These are phyloP conservation scores for Phytopythium vexans DNA, from an alignment of 352 stramenopile genomes.

Conservation along the genomic window DNA sequence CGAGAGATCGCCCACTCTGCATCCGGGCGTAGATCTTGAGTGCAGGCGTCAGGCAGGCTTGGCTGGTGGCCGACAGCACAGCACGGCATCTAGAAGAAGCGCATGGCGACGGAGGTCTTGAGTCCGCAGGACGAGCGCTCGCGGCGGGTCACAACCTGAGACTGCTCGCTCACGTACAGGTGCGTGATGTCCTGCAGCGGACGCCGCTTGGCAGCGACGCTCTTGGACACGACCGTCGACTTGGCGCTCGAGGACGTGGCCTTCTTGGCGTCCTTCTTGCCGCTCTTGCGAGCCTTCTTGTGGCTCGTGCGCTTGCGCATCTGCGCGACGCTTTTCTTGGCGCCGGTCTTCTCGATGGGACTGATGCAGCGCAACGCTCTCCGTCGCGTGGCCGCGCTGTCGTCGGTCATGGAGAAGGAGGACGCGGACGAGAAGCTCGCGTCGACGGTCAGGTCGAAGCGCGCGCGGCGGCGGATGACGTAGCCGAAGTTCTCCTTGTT, in stretches of 20 bases:
- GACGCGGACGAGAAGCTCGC: background rate
- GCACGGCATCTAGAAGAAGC: slow-evolving; percentile 35
- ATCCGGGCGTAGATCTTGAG: too few relatives aligned
- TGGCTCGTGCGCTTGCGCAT: slow-evolving; percentile 10
- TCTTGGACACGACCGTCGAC: slow-evolving; percentile 18
- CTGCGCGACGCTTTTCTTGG: slow-evolving; percentile 14
- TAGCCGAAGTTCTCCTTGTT: slow-evolving; percentile 78
- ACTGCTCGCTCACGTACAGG: slow-evolving; percentile 45
- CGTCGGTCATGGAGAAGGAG: too few relatives aligned
- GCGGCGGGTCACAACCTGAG: slow-evolving; percentile 11
- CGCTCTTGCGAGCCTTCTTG: slow-evolving; percentile 19
- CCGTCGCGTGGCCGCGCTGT: slow-evolving; percentile 10
- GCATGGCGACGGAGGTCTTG: slow-evolving; percentile 43
- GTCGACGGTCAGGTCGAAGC: background rate
- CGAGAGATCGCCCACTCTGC: too few relatives aligned
- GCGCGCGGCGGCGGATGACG: slow-evolving; percentile 29
- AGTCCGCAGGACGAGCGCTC: slow-evolving; percentile 9
- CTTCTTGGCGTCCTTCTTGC: slow-evolving; percentile 21
- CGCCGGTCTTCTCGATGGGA: background rate
- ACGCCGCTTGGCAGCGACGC: slow-evolving; percentile 25
- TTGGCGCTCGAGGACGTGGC: slow-evolving; percentile 3
- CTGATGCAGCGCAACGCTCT: slow-evolving; percentile 16
- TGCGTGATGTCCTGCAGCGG: slow-evolving; percentile 70
- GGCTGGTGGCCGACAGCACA: background rate
- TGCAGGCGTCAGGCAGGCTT: background rate